Evolutionary conservation across 768 basidiomycete species (phyloP), one percentile per base, ranked within the genome.

Genomic region (Phylloporus rhodoxanthus): DNA sequence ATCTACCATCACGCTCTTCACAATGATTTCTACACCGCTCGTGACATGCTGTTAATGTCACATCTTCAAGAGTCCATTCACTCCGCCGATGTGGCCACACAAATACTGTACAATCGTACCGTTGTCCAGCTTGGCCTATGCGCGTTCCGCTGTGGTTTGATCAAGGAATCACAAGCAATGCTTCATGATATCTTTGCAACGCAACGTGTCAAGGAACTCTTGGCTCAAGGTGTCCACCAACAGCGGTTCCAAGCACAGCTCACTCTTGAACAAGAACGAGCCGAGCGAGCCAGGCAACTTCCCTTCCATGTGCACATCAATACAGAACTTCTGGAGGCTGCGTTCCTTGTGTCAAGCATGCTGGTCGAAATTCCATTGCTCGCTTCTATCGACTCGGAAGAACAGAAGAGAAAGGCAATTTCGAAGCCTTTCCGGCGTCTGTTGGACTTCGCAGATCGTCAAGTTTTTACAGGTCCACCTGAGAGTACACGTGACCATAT

Each of bases 301-400:
- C 96, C 96, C 25, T 99, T 98, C 85, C 96, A 99, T 69, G 89
- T 98, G 87, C 96, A 99, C 70, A 93, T 98, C 71, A 99, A 98
- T 73, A 91, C 96, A 13, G 96, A 98, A 69, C 76, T 99, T 8
- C 75, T 98, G 48, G 96, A 98, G 69, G 94, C 94, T 17, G 96
- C 92, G 1, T 99, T 98, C 76, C 78, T 99, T 37, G 93, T 96
- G 15, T 94, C 91, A 14, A 97, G 94, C 72, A 99, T 99, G 96
- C 79, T 99, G 32, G 87, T 97, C 33, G 96, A 98, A 71, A 93
- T 99, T 15, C 96, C 96, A 3, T 71, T 97, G 20, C 74, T 98
- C 15, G 96, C 96, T 4, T 92, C 88, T 66, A 89, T 93, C 53
- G 92, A 96, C 55, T 88, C 87, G 2, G 93, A 98, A 64, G 93